phyloP scores from a whole-genome alignment of 345 rosid species.

The Cardiospermum halicacabum region DNA sequence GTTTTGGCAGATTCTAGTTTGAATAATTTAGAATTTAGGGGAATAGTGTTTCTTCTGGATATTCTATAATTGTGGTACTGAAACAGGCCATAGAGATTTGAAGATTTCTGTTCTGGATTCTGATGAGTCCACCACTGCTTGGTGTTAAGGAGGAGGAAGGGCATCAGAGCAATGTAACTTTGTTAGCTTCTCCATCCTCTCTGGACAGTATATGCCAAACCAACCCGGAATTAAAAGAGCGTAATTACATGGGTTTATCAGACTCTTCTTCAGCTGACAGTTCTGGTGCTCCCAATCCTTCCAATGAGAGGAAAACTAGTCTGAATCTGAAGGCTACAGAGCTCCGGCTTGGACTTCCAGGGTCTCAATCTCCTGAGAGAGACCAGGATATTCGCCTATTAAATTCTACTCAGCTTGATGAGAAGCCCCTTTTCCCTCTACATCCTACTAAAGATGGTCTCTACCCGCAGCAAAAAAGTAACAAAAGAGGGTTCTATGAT shows the following conservation, averaged over 20 bases:
- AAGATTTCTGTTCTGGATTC: slow-evolving; percentile 14
- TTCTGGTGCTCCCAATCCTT: slow-evolving; percentile 22
- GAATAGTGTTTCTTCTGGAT: slow-evolving; percentile 1
- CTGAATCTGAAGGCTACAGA: slow-evolving; percentile 64
- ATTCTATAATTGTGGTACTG: neutral
- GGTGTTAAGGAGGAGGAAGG: slow-evolving; percentile 45
- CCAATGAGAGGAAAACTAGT: slow-evolving; percentile 28
- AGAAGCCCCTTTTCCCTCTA: slow-evolving; percentile 61
- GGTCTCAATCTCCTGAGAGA: slow-evolving; percentile 59
- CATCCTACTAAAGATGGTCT: slow-evolving; percentile 44
- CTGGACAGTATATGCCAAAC: slow-evolving; percentile 37
- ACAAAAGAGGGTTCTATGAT: slow-evolving; percentile 68
- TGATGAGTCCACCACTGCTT: slow-evolving; percentile 55
- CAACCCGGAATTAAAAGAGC: slow-evolving; percentile 33
- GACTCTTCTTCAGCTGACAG: slow-evolving; percentile 46
- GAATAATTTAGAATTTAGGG: neutral
- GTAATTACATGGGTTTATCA: slow-evolving; percentile 52
- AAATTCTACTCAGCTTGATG: slow-evolving; percentile 32
- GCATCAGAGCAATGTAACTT: slow-evolving; percentile 37
- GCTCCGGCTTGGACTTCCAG: slow-evolving; percentile 70
- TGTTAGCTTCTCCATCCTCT: slow-evolving; percentile 41
- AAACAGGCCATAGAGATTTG: slow-evolving; percentile 21
- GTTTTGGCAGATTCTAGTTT: neutral
- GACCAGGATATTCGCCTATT: slow-evolving; percentile 28
- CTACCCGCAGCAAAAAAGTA: slow-evolving; percentile 36